phyloP scores from a whole-genome alignment of 2,329 filamentous ascomycete species.

The Talaromyces sp. region DNA sequence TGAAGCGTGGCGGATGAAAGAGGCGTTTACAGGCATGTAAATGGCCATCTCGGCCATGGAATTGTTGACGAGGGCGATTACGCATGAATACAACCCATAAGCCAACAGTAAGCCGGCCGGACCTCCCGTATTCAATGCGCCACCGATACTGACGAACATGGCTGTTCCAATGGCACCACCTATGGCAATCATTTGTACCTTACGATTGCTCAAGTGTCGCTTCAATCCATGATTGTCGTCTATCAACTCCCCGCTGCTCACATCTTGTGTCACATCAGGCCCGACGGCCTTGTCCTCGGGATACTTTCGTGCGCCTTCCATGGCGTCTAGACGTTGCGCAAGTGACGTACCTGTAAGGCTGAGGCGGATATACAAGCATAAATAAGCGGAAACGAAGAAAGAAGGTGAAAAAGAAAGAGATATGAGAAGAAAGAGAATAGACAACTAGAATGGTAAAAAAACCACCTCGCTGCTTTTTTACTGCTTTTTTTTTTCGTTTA shows the following conservation, averaged over 20 bases:
- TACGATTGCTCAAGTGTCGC: slow-evolving; percentile 18
- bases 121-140: slow-evolving; percentile 36
- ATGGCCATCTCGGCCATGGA: slow-evolving; percentile 75
- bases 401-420: neutral
- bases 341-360: neutral
- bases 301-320: slow-evolving; percentile 6
- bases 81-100: slow-evolving; percentile 27
- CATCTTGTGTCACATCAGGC: slow-evolving; percentile 2
- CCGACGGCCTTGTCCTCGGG: neutral
- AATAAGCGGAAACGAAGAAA: neutral
- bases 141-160: slow-evolving; percentile 40
- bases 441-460: neutral
- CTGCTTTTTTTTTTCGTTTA: neutral
- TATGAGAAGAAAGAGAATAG: neutral
- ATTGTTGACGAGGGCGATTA: slow-evolving; percentile 38
- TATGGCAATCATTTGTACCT: slow-evolving; percentile 31
- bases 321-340: neutral
- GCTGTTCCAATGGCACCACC: slow-evolving; percentile 41
- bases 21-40: slow-evolving; percentile 72
- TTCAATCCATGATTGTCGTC: slow-evolving; percentile 16
- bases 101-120: slow-evolving; percentile 38
- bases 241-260: slow-evolving; percentile 15
- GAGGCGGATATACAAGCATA: neutral
- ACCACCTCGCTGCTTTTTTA: neutral
- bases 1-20: slow-evolving; percentile 77